A percentile compares a stretch with the other conserved stretches of the same genome.
phyloP scores from a whole-genome alignment of 2,329 filamentous ascomycete genomes.

The Diplodia seriata region DNA sequence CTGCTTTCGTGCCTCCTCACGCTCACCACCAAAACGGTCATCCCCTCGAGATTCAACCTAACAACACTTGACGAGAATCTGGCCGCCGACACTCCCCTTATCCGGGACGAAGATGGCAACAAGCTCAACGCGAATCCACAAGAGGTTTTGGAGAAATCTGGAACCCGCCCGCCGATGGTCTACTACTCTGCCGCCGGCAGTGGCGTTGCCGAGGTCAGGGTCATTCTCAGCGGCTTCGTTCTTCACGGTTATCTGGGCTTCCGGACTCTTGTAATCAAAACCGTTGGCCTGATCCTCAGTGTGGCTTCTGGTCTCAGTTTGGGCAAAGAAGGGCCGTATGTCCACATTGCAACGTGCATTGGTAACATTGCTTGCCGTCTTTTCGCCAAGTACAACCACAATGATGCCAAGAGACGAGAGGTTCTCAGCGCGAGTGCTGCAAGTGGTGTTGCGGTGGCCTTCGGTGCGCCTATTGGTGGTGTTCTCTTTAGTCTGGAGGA shows the following conservation, averaged over 20 bases:
- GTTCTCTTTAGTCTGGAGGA: constrained; percentile 94
- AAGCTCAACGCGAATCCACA: constrained; percentile 53
- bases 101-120: constrained; percentile 51
- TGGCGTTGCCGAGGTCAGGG: constrained; percentile 95
- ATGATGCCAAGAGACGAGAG: constrained; percentile 93
- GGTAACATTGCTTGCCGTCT: constrained; percentile 94
- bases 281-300: constrained; percentile 80
- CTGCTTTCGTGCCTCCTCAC: constrained; percentile 78
- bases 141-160: constrained; percentile 48
- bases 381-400: constrained; percentile 92
- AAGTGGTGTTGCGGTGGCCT: constrained; percentile 90
- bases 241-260: constrained; percentile 93
- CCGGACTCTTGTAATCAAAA: constrained; percentile 86
- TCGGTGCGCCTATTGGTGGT: constrained; percentile 87
- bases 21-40: constrained; percentile 88
- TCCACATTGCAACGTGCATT: constrained; percentile 95
- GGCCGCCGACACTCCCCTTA: constrained; percentile 62
- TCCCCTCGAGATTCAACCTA: constrained; percentile 86
- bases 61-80: constrained; percentile 93
- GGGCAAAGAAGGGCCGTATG: constrained; percentile 93
- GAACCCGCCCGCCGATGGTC: constrained; percentile 72
- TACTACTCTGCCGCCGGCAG: constrained; percentile 97
- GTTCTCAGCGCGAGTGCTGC: constrained; percentile 92
- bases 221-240: constrained; percentile 97
- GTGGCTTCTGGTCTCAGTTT: constrained; percentile 92